These are phyloP conservation scores for Colletotrichum simmondsii DNA, from an alignment of 2,329 filamentous ascomycete genomes.

Conservation along the genomic window DNA sequence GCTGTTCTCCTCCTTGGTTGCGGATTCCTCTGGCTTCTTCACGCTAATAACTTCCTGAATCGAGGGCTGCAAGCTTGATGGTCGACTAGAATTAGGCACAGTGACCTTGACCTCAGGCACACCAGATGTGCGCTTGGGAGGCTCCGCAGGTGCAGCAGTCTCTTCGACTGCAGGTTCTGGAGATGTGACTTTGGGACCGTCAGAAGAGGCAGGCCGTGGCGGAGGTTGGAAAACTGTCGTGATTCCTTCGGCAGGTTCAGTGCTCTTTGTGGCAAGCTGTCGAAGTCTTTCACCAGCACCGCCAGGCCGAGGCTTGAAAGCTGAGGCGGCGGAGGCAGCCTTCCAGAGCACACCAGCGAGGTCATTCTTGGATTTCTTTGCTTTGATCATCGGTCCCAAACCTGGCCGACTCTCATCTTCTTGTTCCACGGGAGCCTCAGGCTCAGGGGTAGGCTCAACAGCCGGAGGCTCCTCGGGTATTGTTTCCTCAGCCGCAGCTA, in stretches of 20 bases:
- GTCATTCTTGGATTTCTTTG: conserved; percentile 77
- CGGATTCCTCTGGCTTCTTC: conserved; percentile 38
- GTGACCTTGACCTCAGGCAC: conserved; percentile 71
- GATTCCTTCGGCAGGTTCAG: conserved; percentile 71
- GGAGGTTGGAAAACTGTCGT: conserved; percentile 89
- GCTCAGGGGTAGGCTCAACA: conserved; percentile 22
- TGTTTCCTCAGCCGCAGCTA: conserved; percentile 8
- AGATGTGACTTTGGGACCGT: conserved; percentile 46
- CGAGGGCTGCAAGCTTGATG: conserved; percentile 51
- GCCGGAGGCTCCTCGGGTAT: conserved; percentile 33
- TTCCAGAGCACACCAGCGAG: conserved; percentile 83
- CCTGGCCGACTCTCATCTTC: conserved; percentile 71
- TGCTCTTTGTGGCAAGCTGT: conserved; percentile 65
- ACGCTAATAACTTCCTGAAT: conserved; percentile 43
- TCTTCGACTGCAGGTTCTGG: conserved; percentile 36
- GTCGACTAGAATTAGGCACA: conserved; percentile 54
- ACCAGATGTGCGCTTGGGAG: conserved; percentile 46
- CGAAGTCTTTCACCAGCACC: conserved; percentile 85
- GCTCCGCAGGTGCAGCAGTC: conserved; percentile 41
- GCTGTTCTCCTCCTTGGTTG: conserved; percentile 60
- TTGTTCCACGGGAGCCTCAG: conserved; percentile 42
- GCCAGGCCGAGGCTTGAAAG: conserved; percentile 88
- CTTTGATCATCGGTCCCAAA: conserved; percentile 90
- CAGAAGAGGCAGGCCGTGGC: conserved; percentile 54
- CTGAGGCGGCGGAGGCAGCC: conserved; percentile 73